phyloP scores from a whole-genome alignment of 2,329 filamentous ascomycete species.

The Microdochium paspali region DNA sequence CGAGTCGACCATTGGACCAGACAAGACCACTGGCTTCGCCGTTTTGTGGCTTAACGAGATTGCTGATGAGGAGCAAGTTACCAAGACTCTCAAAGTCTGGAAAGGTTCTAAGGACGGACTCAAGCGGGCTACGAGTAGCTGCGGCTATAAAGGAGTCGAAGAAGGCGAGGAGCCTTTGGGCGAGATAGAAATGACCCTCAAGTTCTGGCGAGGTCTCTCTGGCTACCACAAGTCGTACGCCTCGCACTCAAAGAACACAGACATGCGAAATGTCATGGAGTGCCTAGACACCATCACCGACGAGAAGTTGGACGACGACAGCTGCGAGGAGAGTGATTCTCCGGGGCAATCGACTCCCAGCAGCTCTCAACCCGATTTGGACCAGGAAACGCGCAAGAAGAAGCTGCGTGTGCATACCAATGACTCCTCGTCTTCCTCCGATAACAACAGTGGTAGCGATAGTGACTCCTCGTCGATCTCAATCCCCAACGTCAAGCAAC shows the following conservation, averaged over 20 bases:
- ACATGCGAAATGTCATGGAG: constrained; percentile 52
- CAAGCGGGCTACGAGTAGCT: constrained; percentile 22
- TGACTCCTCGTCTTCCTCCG: constrained; percentile 18
- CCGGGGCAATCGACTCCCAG: constrained; percentile 6
- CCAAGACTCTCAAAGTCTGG: constrained; percentile 53
- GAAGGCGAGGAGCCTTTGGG: constrained; percentile 47
- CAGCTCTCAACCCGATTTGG: constrained; percentile 16
- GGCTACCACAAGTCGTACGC: constrained; percentile 48
- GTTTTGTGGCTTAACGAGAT: constrained; percentile 64
- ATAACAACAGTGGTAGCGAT: constrained; percentile 18
- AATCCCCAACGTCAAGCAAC: constrained; percentile 19
- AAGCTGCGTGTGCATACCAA: constrained; percentile 22
- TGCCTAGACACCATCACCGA: constrained; percentile 53
- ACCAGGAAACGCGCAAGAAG: constrained; percentile 16
- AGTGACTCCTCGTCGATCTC: constrained; percentile 10
- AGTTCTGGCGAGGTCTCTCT: constrained; percentile 52
- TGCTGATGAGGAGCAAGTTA: constrained; percentile 54
- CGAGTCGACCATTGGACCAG: constrained; percentile 38
- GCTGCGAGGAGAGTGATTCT: constrained; percentile 2
- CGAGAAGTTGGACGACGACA: constrained; percentile 29
- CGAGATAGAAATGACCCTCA: constrained; percentile 45
- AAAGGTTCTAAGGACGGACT: constrained; percentile 48
- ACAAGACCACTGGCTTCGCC: constrained; percentile 51
- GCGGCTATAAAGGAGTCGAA: constrained; percentile 28
- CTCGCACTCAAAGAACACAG: constrained; percentile 34